phyloP scores from a whole-genome alignment of 1,284 basidiomycete species.

The Phylloboletellus chloephorus region DNA sequence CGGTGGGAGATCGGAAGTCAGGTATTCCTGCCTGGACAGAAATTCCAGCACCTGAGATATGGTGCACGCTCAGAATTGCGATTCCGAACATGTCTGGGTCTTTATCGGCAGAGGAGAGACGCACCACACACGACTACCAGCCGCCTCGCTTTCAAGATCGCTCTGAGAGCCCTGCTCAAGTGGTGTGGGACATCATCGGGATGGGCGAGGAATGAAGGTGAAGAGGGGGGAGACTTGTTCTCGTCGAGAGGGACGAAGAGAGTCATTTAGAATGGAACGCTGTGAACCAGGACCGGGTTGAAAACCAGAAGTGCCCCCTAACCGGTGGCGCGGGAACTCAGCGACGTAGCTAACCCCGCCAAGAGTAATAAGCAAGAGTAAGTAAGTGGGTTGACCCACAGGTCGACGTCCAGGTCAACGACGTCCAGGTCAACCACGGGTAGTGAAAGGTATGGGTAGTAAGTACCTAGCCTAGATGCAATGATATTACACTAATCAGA shows the following conservation, averaged over 20 bases:
- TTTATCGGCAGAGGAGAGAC: constrained; percentile 29
- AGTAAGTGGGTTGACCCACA: too few relatives aligned
- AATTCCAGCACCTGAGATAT: constrained; percentile 75
- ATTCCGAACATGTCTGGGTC: constrained; percentile 11
- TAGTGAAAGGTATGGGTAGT: too few relatives aligned
- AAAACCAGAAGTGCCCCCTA: constrained; percentile 21
- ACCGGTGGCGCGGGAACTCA: constrained; percentile 30
- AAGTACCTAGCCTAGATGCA: too few relatives aligned
- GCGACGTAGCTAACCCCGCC: too few relatives aligned
- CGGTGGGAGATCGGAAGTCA: constrained; percentile 83
- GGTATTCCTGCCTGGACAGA: constrained; percentile 89
- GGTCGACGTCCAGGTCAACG: too few relatives aligned
- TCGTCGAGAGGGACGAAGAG: constrained; percentile 30
- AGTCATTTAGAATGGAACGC: constrained; percentile 25
- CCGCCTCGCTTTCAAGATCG: constrained; percentile 73
- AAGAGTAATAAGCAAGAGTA: too few relatives aligned
- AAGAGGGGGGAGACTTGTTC: constrained; percentile 20
- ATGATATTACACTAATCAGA: too few relatives aligned
- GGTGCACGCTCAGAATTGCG: constrained; percentile 1
- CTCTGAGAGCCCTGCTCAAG: constrained; percentile 49
- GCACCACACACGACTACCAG: constrained; percentile 84
- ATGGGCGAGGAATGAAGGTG: constrained; percentile 37
- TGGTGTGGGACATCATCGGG: constrained; percentile 38
- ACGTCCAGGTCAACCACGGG: too few relatives aligned
- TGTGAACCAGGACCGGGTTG: constrained; percentile 24